Evolutionary conservation across 2,329 filamentous ascomycete genomes (phyloP).

Genomic region (Didymella keratinophila): DNA sequence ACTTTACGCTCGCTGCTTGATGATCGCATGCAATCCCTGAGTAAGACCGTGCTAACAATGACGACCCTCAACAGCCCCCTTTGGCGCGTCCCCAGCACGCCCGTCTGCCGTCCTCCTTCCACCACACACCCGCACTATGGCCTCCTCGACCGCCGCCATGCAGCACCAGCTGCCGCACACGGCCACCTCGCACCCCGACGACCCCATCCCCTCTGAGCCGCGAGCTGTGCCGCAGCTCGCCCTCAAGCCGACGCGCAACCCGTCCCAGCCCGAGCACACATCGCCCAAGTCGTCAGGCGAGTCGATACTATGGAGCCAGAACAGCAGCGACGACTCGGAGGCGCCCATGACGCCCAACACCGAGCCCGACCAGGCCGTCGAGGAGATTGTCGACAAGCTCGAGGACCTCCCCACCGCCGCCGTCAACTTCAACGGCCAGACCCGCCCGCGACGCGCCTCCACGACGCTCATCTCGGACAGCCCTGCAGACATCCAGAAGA

Average conservation of each 20-base stretch:
- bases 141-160: conserved; percentile 26
- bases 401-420: conserved; percentile 48
- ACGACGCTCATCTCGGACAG: conserved; percentile 70
- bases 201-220: conserved; percentile 57
- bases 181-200: conserved; percentile 55
- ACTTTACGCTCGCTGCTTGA: conserved; percentile 2
- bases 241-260: conserved; percentile 27
- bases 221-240: conserved; percentile 41
- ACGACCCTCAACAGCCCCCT: conserved; percentile 15
- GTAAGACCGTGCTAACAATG: conserved; percentile 26
- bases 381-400: conserved; percentile 55
- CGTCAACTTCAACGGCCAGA: conserved; percentile 48
- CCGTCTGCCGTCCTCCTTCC: conserved; percentile 12
- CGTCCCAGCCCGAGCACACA: conserved; percentile 39
- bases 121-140: conserved; percentile 15
- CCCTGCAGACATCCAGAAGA: conserved; percentile 64
- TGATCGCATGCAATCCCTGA: conserved; percentile 4
- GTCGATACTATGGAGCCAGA: conserved; percentile 52
- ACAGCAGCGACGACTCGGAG: conserved; percentile 53
- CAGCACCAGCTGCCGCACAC: conserved; percentile 51
- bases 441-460: conserved; percentile 67
- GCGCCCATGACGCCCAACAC: conserved; percentile 55
- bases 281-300: conserved; percentile 54
- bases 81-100: conserved; percentile 13
- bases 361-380: conserved; percentile 51